Conservation (phyloP, 2,329 filamentous ascomycete species). For the Xylaria sp. region DNA sequence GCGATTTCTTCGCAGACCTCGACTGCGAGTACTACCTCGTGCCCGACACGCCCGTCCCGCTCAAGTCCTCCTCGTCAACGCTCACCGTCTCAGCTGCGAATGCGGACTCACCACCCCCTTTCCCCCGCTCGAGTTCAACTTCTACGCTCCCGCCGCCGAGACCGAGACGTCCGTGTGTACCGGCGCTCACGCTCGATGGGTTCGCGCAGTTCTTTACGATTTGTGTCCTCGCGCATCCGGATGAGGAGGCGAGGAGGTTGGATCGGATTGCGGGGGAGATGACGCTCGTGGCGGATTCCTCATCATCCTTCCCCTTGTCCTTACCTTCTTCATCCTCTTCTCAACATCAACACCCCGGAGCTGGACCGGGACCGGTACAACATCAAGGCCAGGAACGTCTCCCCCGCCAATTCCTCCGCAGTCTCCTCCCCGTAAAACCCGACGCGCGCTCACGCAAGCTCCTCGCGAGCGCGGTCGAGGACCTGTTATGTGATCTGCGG, state of each 20-base stretch:
- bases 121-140: conserved; percentile 13
- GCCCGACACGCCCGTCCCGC: conserved; percentile 33
- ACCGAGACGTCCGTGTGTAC: conserved; percentile 47
- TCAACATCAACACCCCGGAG: no score
- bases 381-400: conserved; percentile 55
- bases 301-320: not conserved
- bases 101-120: conserved; percentile 6
- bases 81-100: not conserved
- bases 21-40: conserved; percentile 61
- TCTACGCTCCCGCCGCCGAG: conserved; percentile 7
- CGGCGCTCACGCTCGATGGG: conserved; percentile 61
- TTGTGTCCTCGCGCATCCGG: conserved; percentile 70
- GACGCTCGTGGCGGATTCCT: conserved; percentile 52
- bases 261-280: conserved; percentile 62
- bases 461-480: conserved; percentile 54
- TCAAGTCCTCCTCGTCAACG: conserved; percentile 32
- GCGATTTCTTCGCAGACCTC: conserved; percentile 52
- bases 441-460: conserved; percentile 54
- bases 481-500: conserved; percentile 29
- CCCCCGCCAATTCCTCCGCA: conserved; percentile 70
- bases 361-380: conserved; percentile 33
- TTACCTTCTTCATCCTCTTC: no score
- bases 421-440: conserved; percentile 59
- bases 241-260: conserved; percentile 67
- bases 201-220: conserved; percentile 68